Conservation (phyloP, 306 rosid species). For the Vicia villosa region DNA sequence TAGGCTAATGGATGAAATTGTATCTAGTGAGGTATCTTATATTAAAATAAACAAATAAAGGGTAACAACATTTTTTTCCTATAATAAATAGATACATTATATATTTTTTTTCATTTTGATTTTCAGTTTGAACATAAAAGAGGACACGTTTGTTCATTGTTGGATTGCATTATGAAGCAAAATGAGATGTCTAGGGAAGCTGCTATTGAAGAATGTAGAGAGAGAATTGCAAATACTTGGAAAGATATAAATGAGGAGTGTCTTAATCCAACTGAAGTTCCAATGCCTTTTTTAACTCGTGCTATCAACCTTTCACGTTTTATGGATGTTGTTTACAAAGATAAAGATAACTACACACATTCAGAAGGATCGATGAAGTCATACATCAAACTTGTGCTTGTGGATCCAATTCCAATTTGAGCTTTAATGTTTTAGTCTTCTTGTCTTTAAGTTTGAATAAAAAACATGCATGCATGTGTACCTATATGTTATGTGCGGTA, state of each 20-base stretch:
- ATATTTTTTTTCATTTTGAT: neutral
- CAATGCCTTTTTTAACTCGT: slow-evolving; percentile 11
- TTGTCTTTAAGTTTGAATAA: neutral
- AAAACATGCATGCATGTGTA: too few relatives aligned
- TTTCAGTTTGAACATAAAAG: slow-evolving; percentile 41
- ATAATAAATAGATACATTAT: too few relatives aligned
- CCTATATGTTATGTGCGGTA: too few relatives aligned
- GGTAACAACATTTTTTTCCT: too few relatives aligned
- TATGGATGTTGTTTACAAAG: slow-evolving; percentile 26
- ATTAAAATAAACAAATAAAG: too few relatives aligned
- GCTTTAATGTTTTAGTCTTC: neutral
- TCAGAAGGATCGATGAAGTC: slow-evolving; percentile 26
- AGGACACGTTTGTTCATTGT: slow-evolving; percentile 30
- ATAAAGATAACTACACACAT: slow-evolving; percentile 22
- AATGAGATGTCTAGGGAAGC: slow-evolving; percentile 33
- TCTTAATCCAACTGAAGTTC: slow-evolving; percentile 24
- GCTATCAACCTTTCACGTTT: slow-evolving; percentile 19
- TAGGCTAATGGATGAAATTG: slow-evolving; percentile 14
- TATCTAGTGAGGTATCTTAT: neutral
- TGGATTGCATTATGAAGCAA: slow-evolving; percentile 41
- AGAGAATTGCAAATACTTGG: slow-evolving; percentile 30
- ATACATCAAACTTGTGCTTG: slow-evolving; percentile 21
- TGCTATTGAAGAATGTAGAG: slow-evolving; percentile 12
- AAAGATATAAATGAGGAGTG: slow-evolving; percentile 47
- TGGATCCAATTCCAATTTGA: slow-evolving; percentile 20